Base-by-base conservation (phyloP, 306 rosid species). In the Delonix regia region DNA sequence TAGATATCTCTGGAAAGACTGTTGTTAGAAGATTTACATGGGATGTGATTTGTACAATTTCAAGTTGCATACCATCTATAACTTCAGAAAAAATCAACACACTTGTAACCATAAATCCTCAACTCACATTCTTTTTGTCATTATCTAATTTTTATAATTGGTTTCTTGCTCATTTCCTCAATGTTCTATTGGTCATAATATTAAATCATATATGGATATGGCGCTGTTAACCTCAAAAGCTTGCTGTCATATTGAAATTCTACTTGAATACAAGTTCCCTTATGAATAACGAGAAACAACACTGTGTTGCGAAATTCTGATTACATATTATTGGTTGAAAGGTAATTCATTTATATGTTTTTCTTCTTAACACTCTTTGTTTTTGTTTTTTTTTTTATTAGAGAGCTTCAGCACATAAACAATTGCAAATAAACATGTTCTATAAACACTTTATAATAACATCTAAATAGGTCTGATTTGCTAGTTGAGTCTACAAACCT, bases 211-310 rank as follows among this genome's bases (percentile, higher is more conserved):
- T 76, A 47, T 75, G 83, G 84, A 84, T 1, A 62, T 3, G 66
- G 97, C 93, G 34, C 77, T 88, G 45, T 24, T 92, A 18, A 87
- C 95, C 56, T 51, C 88, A 12, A 94, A 89, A 89, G 97, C 90
- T 80, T 69, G 51, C 30, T 89, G 93, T 79, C 97, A 92, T 72
- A 45, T 88, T 66, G 87, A 89, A 52, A 77, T 85, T 73, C 93
- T 94, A 65, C 89, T 89, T 44, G 89, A 92, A 71, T 92, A 92
- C 92, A 92, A 96, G 98, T 94, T 64, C 30, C 80, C 21, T 76
- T 44, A 39, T 44, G 33, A 28, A 48, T 74, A 68, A 97, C 97
- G 18, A 97, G 97, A 62, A 47, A 77, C 25, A 79, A 94, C 97
- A 18, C 92, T 94, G 14, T 87, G 92, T 75, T 90, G 99, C 82